Conservation (phyloP, 192 early-diverging fungal species). For the Backusella westeae region DNA sequence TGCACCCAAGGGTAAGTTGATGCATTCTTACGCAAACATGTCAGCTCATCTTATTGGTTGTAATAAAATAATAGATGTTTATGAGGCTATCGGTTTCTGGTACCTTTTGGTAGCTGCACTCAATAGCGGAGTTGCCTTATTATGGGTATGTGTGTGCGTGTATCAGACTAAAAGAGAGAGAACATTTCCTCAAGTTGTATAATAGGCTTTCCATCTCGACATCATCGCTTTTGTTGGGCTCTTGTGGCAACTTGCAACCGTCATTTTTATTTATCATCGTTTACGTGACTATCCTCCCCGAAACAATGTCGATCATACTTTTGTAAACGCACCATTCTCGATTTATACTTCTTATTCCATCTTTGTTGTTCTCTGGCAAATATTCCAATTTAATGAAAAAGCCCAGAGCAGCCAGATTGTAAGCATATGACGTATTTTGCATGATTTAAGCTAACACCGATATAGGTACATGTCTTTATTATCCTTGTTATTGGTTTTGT, state of each 20-base stretch:
- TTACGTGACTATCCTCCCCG: constrained; percentile 39
- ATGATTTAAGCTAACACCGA: neutral
- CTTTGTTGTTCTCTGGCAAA: constrained; percentile 20
- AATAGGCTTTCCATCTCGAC: constrained; percentile 23
- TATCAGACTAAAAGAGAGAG: too few species aligned
- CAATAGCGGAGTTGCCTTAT: constrained; percentile 18
- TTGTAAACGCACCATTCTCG: constrained; percentile 43
- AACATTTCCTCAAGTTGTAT: neutral
- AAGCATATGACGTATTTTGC: constrained; percentile 1
- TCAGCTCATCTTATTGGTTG: neutral
- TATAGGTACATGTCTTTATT: constrained; percentile 13
- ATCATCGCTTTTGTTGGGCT: constrained; percentile 27
- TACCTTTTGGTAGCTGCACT: constrained; percentile 28
- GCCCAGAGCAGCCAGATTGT: constrained; percentile 10
- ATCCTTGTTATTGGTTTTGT: constrained; percentile 22
- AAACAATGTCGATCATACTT: constrained; percentile 31
- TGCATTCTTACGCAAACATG: neutral
- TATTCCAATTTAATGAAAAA: constrained; percentile 21
- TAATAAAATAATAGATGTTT: constrained; percentile 15
- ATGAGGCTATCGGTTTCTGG: constrained; percentile 34
- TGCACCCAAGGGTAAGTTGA: constrained; percentile 35
- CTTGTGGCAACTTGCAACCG: constrained; percentile 31
- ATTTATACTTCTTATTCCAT: constrained; percentile 35
- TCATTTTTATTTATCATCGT: constrained; percentile 34
- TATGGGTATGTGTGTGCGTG: constrained; percentile 17